phyloP scores from a whole-genome alignment of 2,329 filamentous ascomycete genomes.

The Fusarium bulbicola region DNA sequence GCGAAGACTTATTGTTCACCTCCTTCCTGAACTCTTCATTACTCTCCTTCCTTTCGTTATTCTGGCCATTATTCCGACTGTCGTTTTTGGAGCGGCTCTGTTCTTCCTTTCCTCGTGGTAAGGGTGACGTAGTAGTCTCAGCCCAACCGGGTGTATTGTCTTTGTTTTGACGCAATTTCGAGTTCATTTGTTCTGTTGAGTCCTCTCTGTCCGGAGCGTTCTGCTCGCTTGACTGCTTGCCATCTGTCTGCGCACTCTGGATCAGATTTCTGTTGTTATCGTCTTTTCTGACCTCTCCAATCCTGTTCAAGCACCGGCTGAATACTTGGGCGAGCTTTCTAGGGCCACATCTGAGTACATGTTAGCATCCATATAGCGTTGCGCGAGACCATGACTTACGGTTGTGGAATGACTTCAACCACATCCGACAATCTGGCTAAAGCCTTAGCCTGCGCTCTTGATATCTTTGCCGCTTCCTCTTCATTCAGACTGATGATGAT shows the following conservation, averaged over 20 bases:
- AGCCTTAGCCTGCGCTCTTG: slow-evolving; percentile 32
- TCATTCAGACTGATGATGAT: slow-evolving; percentile 44
- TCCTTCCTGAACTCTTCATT: background rate
- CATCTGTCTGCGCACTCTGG: background rate
- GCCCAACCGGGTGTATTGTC: background rate
- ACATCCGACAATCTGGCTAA: slow-evolving; percentile 38
- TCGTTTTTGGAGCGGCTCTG: background rate
- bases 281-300: background rate
- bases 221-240: background rate
- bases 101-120: background rate
- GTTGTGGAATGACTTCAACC: slow-evolving; percentile 46
- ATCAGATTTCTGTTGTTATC: background rate
- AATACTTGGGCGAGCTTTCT: slow-evolving; percentile 45
- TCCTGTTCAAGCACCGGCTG: slow-evolving; percentile 33
- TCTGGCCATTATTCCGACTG: too few relatives aligned
- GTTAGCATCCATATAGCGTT: background rate
- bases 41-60: background rate
- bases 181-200: background rate
- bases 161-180: background rate
- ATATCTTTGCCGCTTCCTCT: slow-evolving; percentile 42
- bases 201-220: background rate
- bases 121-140: background rate
- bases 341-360: slow-evolving; percentile 36
- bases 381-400: slow-evolving; percentile 28
- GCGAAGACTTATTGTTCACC: background rate